Base-by-base conservation (phyloP, 495 filamentous ascomycete species). In the Penicillium ochrochloron region DNA sequence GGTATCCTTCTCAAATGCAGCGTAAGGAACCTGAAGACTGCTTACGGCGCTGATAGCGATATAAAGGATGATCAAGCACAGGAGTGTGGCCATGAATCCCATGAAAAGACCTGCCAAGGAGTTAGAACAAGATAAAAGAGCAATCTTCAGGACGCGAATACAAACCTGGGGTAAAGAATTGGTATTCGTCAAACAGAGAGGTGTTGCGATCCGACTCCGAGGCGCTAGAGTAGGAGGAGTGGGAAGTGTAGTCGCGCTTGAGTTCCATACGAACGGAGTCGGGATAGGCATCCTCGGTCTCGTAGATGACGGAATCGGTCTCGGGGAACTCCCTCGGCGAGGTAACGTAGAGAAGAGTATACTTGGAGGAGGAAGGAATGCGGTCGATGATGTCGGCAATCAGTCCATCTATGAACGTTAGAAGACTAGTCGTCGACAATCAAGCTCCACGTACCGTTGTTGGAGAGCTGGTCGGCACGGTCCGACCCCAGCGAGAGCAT, bases 1-100 rank as follows among this genome's bases (percentile, higher is more conserved):
- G 79, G 92, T 97, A 74, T 97, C 94, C 83, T 95, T 97, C 72
- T 96, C 93, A 75, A 99, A 99, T 1, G 95, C 93, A 54, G 89
- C 91, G 78, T 98, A 98, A 11, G 90, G 88, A 14, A 98, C 91
- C 75, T 97, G 80, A 41, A 99, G 80, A 63, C 93, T 93, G 7
- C 84, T 78, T 8, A 99, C 78, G 23, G 91, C 92, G 60, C 71
- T 84, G 55, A 98, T 80, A 27, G 87, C 95, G 56, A 92, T 88
- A 69, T 88, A 89, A 19, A 97, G 76, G 65, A 98, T 92, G 23
- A 84, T 76, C 41, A 96, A 69, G 50, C 96, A 83, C 39, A 97
- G 68, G 29, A 93, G 77, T 21, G 75, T 74, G 33, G 87, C 88
- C 33, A 94, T 70, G 25, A 96, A 74, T 15, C 86, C 88, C 86